A percentile compares a stretch with the other conserved stretches of the same genome.
Evolutionary conservation across 495 filamentous ascomycete genomes (phyloP).

Genomic region (Aspergillus homomorphus): DNA sequence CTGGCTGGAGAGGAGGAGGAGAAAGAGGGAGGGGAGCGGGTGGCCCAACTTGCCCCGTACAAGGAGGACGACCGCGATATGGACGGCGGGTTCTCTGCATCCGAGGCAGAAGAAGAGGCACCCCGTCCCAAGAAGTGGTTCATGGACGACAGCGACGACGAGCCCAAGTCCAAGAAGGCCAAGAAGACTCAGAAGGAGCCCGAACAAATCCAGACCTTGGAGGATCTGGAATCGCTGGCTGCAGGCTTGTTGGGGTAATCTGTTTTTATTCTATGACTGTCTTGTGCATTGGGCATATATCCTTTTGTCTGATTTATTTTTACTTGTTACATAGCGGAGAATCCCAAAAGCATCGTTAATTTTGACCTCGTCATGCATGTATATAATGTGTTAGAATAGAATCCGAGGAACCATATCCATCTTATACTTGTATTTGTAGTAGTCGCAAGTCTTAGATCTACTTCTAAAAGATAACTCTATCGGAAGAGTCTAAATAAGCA

Average conservation of each 20-base stretch:
- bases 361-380: conserved; percentile 3
- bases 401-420: background rate
- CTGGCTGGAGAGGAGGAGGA: conserved; percentile 39
- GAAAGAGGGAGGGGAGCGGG: conserved; percentile 39
- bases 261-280: conserved; percentile 7
- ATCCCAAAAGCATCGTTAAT: conserved; percentile 20
- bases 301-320: conserved; percentile 1
- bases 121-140: conserved; percentile 38
- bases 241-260: conserved; percentile 66
- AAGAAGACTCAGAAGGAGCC: conserved; percentile 42
- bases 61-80: conserved; percentile 35
- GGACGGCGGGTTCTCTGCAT: conserved; percentile 40
- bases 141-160: conserved; percentile 38
- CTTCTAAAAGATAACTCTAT: background rate
- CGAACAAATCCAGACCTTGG: conserved; percentile 74
- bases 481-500: no score
- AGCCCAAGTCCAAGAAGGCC: conserved; percentile 42
- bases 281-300: conserved; percentile 7
- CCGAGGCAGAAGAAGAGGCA: conserved; percentile 28
- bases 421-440: background rate
- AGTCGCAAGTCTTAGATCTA: no score
- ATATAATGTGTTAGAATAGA: conserved; percentile 12
- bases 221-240: conserved; percentile 86
- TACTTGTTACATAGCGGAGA: conserved; percentile 12
- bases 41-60: conserved; percentile 43